These are phyloP conservation scores for Solanum hybrid DNA, from an alignment of 305 asterid species.

Conservation along the genomic window DNA sequence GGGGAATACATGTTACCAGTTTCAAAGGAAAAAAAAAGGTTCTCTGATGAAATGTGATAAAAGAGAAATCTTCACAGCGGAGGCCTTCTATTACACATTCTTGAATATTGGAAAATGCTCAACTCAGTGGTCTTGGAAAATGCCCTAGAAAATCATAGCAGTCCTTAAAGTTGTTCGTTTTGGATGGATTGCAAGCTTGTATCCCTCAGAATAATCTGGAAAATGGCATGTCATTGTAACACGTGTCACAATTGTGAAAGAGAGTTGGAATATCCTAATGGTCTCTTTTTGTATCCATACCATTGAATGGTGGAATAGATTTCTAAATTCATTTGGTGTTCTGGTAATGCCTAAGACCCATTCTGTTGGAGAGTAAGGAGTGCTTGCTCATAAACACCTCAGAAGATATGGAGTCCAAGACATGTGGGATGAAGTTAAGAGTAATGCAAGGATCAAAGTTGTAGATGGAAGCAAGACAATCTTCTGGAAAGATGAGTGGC, in stretches of 20 bases:
- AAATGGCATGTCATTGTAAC: background rate
- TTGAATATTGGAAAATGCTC: background rate
- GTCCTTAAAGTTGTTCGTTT: background rate
- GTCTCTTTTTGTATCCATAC: background rate
- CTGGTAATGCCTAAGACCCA: background rate
- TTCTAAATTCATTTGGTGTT: background rate
- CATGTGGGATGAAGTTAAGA: background rate
- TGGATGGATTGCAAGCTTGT: constrained; percentile 1
- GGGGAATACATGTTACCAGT: background rate
- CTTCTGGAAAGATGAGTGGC: background rate
- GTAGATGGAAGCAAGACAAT: background rate
- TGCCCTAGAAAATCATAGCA: background rate
- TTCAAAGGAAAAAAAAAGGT: background rate
- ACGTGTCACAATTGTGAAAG: background rate
- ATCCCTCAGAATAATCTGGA: background rate
- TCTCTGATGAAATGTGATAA: background rate
- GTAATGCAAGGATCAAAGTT: background rate
- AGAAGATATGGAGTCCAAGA: background rate
- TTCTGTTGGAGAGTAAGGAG: background rate
- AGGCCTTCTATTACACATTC: background rate
- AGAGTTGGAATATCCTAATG: background rate
- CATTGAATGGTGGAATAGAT: background rate
- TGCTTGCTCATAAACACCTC: background rate
- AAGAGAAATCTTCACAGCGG: background rate
- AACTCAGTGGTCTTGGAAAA: background rate